Base-by-base conservation (phyloP, 2,329 filamentous ascomycete genomes). In the Sporothrix brunneoviolacea region DNA sequence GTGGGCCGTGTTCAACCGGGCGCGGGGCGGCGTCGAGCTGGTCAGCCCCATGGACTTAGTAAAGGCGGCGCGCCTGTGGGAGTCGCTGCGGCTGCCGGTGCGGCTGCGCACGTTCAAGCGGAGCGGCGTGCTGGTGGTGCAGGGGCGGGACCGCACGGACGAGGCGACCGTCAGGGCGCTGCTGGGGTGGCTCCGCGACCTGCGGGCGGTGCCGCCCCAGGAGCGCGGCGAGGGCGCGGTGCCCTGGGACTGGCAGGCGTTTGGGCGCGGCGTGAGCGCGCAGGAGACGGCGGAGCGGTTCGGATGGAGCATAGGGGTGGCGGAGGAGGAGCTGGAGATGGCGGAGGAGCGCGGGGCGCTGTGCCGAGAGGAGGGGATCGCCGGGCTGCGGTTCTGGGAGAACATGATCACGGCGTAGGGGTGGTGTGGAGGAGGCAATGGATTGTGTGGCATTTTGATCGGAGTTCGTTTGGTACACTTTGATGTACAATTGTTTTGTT, bases 261-360 rank as follows among this genome's bases (percentile, higher is more conserved):
- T 89, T 65, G 91, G 93, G 0, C 79, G 84, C 50, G 90, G 93
- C 9, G 83, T 97, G 24, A 96, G 90, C 13, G 89, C 90, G 2
- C 88, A 93, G 62, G 91, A 97, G 62, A 81, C 83, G 0, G 93
- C 93, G 0, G 88, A 94, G 65, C 76, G 82, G 44, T 98, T 98
- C 67, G 88, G 91, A 6, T 98, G 93, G 93, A 97, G 93, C 64
- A 85, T 98, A 8, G 93, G 93, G 8, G 91, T 98, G 19, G 93
- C 93, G 1, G 87, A 86, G 53, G 93, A 97, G 65, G 93, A 98
- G 69, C 74, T 98, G 12, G 88, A 96, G 64, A 96, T 98, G 91
- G 91, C 91, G 0, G 93, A 98, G 66, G 91, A 97, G 65, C 82
- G 79, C 50, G 93, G 93, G 0, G 81, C 83, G 3, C 65, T 98